These are phyloP conservation scores for Thoreauomyces humboldtii DNA, from an alignment of 192 early-diverging fungal genomes.

Conservation along the genomic window DNA sequence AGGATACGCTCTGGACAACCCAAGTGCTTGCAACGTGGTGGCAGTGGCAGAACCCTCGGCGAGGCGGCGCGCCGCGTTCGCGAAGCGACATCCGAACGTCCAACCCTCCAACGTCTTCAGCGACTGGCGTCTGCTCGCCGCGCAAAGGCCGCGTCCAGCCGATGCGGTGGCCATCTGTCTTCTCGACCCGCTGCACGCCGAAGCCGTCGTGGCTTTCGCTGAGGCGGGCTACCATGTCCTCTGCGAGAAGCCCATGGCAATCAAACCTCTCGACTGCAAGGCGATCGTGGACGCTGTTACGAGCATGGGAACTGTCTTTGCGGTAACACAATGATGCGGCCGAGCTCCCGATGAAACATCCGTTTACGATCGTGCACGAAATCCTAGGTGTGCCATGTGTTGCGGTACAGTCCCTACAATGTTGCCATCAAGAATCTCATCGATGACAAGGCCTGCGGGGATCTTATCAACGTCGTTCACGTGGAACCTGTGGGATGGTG, in stretches of 20 bases:
- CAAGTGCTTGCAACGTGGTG: slow-evolving; percentile 43
- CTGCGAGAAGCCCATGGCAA: slow-evolving; percentile 69
- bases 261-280: slow-evolving; percentile 46
- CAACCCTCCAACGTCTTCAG: slow-evolving; percentile 33
- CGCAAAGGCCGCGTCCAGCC: slow-evolving; percentile 36
- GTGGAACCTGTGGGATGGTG: slow-evolving; percentile 65
- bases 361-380: background rate
- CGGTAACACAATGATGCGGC: slow-evolving; percentile 28
- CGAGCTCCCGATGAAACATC: background rate
- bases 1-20: slow-evolving; percentile 35
- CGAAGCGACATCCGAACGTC: slow-evolving; percentile 20
- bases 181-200: slow-evolving; percentile 49
- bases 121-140: slow-evolving; percentile 43
- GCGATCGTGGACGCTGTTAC: slow-evolving; percentile 46
- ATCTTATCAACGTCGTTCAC: slow-evolving; percentile 63
- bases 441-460: slow-evolving; percentile 50
- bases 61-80: slow-evolving; percentile 33
- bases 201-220: slow-evolving; percentile 51
- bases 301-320: slow-evolving; percentile 40
- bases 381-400: slow-evolving; percentile 45
- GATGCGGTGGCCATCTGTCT: slow-evolving; percentile 50
- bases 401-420: slow-evolving; percentile 62
- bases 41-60: slow-evolving; percentile 48
- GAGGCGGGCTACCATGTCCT: slow-evolving; percentile 57
- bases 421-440: slow-evolving; percentile 54